These are phyloP conservation scores for Trypanosoma melophagium DNA, from an alignment of 208 protist genomes.

Conservation along the genomic window DNA sequence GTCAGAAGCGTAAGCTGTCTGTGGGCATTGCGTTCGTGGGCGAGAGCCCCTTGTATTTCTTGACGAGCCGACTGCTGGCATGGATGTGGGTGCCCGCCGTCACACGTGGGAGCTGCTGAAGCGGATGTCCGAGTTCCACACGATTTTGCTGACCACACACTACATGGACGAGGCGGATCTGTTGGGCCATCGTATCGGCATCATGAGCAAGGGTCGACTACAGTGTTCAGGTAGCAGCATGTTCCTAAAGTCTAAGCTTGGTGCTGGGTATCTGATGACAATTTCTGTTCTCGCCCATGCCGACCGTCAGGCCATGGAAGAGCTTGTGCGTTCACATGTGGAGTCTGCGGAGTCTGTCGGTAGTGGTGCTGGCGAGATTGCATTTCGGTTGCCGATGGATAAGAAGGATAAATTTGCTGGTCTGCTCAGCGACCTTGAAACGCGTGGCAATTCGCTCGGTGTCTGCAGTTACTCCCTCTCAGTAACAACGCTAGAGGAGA, in stretches of 20 bases:
- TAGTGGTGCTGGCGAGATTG: slow-evolving; percentile 36
- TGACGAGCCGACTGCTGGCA: too few relatives aligned
- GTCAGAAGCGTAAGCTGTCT: too few relatives aligned
- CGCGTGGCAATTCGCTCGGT: slow-evolving; percentile 8
- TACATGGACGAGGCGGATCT: too few relatives aligned
- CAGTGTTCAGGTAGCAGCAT: slow-evolving; percentile 58
- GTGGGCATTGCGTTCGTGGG: too few relatives aligned
- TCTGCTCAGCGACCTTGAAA: slow-evolving; percentile 11
- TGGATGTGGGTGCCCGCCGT: too few relatives aligned
- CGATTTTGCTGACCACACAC: too few relatives aligned
- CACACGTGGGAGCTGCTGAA: too few relatives aligned
- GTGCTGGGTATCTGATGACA: slow-evolving; percentile 55
- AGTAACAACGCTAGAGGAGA: slow-evolving; percentile 60
- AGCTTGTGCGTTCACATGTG: slow-evolving; percentile 25
- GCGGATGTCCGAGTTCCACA: too few relatives aligned
- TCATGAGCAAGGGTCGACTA: slow-evolving; percentile 29
- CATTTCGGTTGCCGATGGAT: slow-evolving; percentile 31
- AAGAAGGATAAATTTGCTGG: neutral
- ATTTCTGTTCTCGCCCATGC: slow-evolving; percentile 40
- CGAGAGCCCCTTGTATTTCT: too few relatives aligned
- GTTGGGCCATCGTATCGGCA: too few relatives aligned
- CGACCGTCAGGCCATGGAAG: slow-evolving; percentile 17
- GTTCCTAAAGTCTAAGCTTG: slow-evolving; percentile 62
- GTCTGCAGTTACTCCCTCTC: slow-evolving; percentile 17
- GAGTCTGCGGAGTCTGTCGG: slow-evolving; percentile 34